Evolutionary conservation across 2,329 filamentous ascomycete species (phyloP).

Genomic region (Monosporascus sp.): DNA sequence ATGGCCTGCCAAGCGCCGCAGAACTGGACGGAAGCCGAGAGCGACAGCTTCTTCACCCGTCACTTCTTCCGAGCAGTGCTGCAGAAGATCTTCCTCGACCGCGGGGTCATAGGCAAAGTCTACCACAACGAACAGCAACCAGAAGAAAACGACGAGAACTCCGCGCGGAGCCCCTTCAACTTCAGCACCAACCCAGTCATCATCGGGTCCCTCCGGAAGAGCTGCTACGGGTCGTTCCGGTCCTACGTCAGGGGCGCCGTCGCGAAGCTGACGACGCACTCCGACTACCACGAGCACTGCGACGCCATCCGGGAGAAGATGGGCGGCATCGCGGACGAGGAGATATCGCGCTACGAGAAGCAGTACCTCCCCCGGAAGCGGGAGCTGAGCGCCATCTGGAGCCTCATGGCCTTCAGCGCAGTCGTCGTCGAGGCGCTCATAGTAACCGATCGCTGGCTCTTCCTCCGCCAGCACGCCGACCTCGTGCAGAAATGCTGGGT

Average conservation of each 20-base stretch:
- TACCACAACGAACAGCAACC: constrained; percentile 32
- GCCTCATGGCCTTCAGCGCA: constrained; percentile 92
- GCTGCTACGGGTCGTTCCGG: constrained; percentile 68
- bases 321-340: constrained; percentile 64
- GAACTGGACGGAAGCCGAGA: constrained; percentile 83
- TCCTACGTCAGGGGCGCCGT: constrained; percentile 79
- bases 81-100: constrained; percentile 88
- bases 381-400: constrained; percentile 85
- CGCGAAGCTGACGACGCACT: constrained; percentile 60
- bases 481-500: constrained; percentile 78
- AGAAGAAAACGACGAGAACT: constrained; percentile 19
- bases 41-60: constrained; percentile 81
- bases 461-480: constrained; percentile 69
- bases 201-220: constrained; percentile 78
- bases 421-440: constrained; percentile 85
- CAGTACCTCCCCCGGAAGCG: constrained; percentile 63
- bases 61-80: constrained; percentile 90
- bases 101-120: constrained; percentile 64
- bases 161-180: constrained; percentile 38
- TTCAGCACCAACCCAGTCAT: constrained; percentile 73
- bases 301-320: constrained; percentile 61
- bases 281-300: constrained; percentile 50
- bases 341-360: constrained; percentile 66
- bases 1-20: constrained; percentile 95
- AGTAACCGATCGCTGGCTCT: constrained; percentile 85